Base-by-base conservation (phyloP, 768 basidiomycete species). In the Cyathus striatus region DNA sequence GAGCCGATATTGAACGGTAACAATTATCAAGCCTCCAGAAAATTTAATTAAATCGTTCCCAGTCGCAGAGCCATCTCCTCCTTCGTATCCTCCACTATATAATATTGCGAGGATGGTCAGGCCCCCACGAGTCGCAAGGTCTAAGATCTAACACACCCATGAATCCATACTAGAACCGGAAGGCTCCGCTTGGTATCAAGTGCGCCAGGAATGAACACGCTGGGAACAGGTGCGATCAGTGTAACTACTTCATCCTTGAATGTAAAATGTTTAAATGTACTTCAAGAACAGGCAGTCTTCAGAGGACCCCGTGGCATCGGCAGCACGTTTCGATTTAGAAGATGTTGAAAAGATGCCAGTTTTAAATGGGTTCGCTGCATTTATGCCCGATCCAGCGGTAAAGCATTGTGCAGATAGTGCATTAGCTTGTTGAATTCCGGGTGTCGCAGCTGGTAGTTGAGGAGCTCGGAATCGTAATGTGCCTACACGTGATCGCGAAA, bases 1-100 rank as follows among this genome's bases (percentile, higher is more conserved):
- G 4, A 73, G 46, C 12, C 72, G 60, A 42, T 73, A 73, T 45
- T 73, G 72, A 12, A 70, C 63, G 23, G 66, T 43, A 14, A 72
- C 69, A 1, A 60, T 60, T 0, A 72, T 57, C 2, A 66, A 58
- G 2, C 58, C 58, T 10, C 58, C 58, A 22, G 67, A 59, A 45
- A 62, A 59, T 3, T 53, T 46, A n/a, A 71, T 53, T 16, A 71
- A 49, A 38, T 68, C 66, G 25, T 62, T 57, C 20, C 68, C 68
- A 36, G 57, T 47, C 1, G 16, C 4, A 2, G 57, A 53, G 1
- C 60, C 63, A 27, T 51, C 58, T 3, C 64, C 65, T 2, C 41
- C 40, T 1, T 59, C 44, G 32, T 70, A 70, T 9, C 67, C 65
- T 20, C 57, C 61, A 3, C 62, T 65, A 30, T 30, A 5, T 9